Conservation (phyloP, 495 filamentous ascomycete genomes). For the Talaromyces adpressus region DNA sequence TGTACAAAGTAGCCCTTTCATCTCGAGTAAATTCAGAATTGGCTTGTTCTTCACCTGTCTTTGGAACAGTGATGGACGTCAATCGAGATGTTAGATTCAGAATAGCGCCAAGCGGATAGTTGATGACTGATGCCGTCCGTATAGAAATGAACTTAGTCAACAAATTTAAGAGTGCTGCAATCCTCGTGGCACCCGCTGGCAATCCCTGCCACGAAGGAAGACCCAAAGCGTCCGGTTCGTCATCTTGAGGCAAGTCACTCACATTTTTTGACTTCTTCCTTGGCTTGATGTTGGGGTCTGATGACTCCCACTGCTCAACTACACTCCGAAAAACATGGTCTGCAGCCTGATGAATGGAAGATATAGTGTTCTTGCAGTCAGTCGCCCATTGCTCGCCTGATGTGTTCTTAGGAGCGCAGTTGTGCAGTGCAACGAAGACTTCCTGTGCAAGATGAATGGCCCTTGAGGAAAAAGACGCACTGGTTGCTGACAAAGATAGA, state of each 20-base stretch:
- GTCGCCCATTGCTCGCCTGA: constrained; percentile 67
- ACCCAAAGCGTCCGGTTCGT: constrained; percentile 36
- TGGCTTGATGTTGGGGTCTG: constrained; percentile 23
- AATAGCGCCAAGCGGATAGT: constrained; percentile 56
- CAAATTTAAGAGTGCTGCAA: constrained; percentile 52
- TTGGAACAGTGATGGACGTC: constrained; percentile 56
- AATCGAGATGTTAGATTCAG: constrained; percentile 61
- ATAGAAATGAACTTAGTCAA: constrained; percentile 49
- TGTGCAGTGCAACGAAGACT: constrained; percentile 61
- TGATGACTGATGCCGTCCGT: constrained; percentile 52
- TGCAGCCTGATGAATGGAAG: constrained; percentile 56
- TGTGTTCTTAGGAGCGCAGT: constrained; percentile 68
- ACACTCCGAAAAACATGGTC: constrained; percentile 71
- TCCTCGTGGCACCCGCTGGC: constrained; percentile 58
- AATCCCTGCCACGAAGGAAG: constrained; percentile 66
- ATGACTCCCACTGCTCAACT: constrained; percentile 70
- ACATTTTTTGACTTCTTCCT: constrained; percentile 20
- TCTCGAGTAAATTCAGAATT: constrained; percentile 67
- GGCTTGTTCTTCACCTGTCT: constrained; percentile 28
- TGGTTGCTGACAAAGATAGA: constrained; percentile 23
- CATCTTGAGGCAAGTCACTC: constrained; percentile 31
- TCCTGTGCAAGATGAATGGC: constrained; percentile 48
- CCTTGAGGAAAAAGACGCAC: constrained; percentile 34
- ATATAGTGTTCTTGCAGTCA: constrained; percentile 49
- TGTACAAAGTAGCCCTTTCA: constrained; percentile 69